Base-by-base conservation (phyloP, 345 rosid species). In the Euclidium syriacum region DNA sequence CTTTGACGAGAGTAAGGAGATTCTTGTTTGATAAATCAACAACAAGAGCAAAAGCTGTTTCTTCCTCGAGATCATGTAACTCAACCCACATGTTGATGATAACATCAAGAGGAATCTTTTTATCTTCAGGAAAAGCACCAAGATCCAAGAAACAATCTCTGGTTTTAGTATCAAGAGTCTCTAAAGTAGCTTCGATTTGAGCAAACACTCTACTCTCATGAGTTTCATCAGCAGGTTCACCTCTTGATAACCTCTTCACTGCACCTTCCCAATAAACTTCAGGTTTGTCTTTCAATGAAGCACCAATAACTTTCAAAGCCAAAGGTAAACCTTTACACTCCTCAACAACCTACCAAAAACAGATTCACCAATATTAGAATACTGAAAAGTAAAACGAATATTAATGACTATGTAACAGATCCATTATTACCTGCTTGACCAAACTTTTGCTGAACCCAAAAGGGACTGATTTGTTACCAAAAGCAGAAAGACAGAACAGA, bases 51-150 rank as follows among this genome's bases (percentile, higher is more conserved):
- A 80, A 94, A 43, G 95, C 99, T n/a, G 83, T 95, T 16, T 75
- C 84, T 5, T 73, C 79, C 0, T 78, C 84, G 2, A 90, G 63
- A 51, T 78, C 84, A 49, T 79, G 90, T 4, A 78, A 34, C 76
- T 85, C 96, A 1, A 77, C 80, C 91, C 96, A 92, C 84, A 85
- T 84, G 58, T 72, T 89, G 68, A 87, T 84, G 58, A 92, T 85
- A 39, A 81, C 87, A 73, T 84, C 92, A 22, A 87, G 82, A 52
- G 99, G 92, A 50, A 94, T 90, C 75, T 79, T 90, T 72, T 69
- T 84, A 78, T 87, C 99, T 83, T 94, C 99, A 24, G 97, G 95
- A 70, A 94, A 90, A 33, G 95, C 77, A 26, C 95, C 96, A 73
- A 94, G 25, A 62, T 84, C 99, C 81, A 87, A 50, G 86, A 89